These are phyloP conservation scores for Botryotinia narcissicola DNA, from an alignment of 2,329 filamentous ascomycete genomes.

Conservation along the genomic window DNA sequence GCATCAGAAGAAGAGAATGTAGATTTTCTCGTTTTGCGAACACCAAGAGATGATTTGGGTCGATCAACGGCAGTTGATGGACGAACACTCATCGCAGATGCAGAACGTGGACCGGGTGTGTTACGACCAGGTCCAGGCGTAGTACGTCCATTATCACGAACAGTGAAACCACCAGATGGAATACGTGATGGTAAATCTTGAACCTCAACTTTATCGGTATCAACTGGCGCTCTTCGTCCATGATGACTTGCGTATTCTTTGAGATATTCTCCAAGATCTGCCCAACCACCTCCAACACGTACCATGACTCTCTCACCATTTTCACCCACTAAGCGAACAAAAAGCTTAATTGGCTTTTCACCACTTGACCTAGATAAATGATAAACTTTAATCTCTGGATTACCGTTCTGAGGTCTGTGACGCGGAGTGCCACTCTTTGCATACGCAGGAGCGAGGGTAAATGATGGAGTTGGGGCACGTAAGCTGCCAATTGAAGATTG, in stretches of 20 bases:
- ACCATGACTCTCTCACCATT: constrained; percentile 94
- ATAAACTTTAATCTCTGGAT: constrained; percentile 84
- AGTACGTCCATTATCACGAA: constrained; percentile 20
- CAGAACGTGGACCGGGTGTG: constrained; percentile 40
- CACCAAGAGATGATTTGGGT: constrained; percentile 32
- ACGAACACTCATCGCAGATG: constrained; percentile 27
- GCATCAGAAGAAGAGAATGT: constrained; percentile 19
- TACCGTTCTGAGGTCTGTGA: constrained; percentile 49
- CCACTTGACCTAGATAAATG: constrained; percentile 83
- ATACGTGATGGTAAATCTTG: constrained; percentile 48
- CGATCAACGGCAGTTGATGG: constrained; percentile 33
- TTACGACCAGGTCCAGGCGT: constrained; percentile 41
- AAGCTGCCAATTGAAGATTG: constrained; percentile 27
- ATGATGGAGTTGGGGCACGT: constrained; percentile 61
- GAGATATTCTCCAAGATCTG: constrained; percentile 90
- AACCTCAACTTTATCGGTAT: constrained; percentile 57
- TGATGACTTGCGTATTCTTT: constrained; percentile 93
- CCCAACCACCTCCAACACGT: constrained; percentile 96
- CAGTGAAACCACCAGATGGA: constrained; percentile 28
- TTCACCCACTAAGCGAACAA: constrained; percentile 89
- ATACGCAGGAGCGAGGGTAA: constrained; percentile 64
- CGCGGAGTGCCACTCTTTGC: constrained; percentile 44
- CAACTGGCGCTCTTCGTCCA: constrained; percentile 60
- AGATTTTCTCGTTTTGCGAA: constrained; percentile 34
- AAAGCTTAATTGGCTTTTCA: constrained; percentile 88